Conservation (phyloP, 2,329 filamentous ascomycete species). For the Fusarium albidum region DNA sequence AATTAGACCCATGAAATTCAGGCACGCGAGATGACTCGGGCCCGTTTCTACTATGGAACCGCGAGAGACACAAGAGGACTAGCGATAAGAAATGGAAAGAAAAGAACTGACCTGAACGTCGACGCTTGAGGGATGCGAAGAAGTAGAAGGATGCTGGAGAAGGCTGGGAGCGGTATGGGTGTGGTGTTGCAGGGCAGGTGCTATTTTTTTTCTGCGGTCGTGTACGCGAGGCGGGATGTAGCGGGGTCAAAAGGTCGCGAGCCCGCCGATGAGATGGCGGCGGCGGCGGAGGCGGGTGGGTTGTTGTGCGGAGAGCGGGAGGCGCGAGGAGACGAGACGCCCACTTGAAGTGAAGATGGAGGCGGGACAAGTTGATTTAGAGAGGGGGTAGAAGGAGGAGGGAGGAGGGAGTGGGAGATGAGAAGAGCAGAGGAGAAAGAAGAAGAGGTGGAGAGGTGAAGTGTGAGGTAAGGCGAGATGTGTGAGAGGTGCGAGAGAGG, state of each 20-base stretch:
- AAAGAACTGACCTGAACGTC: constrained; percentile 37
- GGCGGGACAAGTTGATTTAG: constrained; percentile 33
- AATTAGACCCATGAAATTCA: constrained; percentile 4
- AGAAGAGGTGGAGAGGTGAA: constrained; percentile 37
- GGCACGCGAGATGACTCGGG: constrained; percentile 2
- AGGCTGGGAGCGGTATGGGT: constrained; percentile 32
- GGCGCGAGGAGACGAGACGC: constrained; percentile 34
- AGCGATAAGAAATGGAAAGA: not conserved
- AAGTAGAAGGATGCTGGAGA: constrained; percentile 31
- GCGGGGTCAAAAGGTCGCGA: constrained; percentile 45
- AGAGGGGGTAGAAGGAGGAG: constrained; percentile 38
- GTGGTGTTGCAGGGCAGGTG: constrained; percentile 33
- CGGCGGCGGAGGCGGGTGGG: constrained; percentile 29
- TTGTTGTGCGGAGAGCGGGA: constrained; percentile 32
- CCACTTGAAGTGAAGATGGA: constrained; percentile 24
- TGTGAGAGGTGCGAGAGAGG: constrained; percentile 37
- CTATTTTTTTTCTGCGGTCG: constrained; percentile 41
- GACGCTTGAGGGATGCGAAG: constrained; percentile 34
- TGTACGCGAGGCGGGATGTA: constrained; percentile 43
- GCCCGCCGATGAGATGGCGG: constrained; percentile 35
- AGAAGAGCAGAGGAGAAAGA: constrained; percentile 35
- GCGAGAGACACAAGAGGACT: not conserved
- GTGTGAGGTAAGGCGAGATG: constrained; percentile 43
- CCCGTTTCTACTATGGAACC: not conserved
- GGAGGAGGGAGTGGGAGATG: constrained; percentile 38